These are phyloP conservation scores for Alternaria longipes DNA, from an alignment of 2,329 filamentous ascomycete genomes.

Conservation along the genomic window DNA sequence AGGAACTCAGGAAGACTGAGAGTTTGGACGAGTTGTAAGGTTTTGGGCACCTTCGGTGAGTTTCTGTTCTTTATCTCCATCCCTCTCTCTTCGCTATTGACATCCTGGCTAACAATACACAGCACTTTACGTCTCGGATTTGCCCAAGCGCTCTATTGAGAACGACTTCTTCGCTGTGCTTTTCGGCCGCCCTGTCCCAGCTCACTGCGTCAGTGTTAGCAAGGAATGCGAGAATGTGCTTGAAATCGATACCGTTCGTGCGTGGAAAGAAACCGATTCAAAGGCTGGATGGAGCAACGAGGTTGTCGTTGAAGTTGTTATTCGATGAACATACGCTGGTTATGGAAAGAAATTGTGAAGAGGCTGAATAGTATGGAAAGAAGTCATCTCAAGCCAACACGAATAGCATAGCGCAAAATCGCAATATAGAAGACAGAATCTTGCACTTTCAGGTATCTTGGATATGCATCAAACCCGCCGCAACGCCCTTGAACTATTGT, in stretches of 20 bases:
- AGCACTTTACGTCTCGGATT: constrained; percentile 80
- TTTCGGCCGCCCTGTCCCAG: constrained; percentile 73
- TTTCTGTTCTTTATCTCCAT: not conserved
- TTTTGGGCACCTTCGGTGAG: constrained; percentile 76
- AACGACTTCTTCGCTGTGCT: constrained; percentile 79
- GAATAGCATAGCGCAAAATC: not conserved
- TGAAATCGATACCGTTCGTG: constrained; percentile 77
- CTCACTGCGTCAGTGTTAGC: constrained; percentile 69
- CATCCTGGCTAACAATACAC: constrained; percentile 12
- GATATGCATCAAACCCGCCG: constrained; percentile 5
- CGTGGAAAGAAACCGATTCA: constrained; percentile 79
- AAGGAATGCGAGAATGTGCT: constrained; percentile 67
- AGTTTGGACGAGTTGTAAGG: constrained; percentile 77
- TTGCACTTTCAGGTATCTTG: constrained; percentile 6
- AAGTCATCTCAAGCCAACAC: not conserved
- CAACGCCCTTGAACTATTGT: constrained; percentile 2
- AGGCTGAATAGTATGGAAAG: no score
- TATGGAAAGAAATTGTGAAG: no score
- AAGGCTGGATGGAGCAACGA: constrained; percentile 77
- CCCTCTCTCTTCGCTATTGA: not conserved
- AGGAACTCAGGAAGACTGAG: constrained; percentile 67
- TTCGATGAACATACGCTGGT: constrained; percentile 26
- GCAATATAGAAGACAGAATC: not conserved
- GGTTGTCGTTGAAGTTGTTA: constrained; percentile 45
- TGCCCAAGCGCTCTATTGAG: constrained; percentile 68